phyloP scores from a whole-genome alignment of 2,329 filamentous ascomycete genomes.

The Fusarium verrucosum region DNA sequence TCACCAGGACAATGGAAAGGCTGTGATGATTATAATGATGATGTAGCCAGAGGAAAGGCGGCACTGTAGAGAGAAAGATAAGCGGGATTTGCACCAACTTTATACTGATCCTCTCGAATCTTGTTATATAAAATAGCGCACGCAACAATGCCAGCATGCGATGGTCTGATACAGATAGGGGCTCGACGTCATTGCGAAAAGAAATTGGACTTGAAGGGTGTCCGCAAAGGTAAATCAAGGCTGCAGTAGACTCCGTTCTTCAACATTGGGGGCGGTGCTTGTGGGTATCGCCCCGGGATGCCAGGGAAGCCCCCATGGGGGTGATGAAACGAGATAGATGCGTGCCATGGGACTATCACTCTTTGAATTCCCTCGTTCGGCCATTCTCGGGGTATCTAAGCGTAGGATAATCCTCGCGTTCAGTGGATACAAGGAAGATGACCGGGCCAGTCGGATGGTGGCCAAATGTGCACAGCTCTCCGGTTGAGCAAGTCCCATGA shows the following conservation, averaged over 20 bases:
- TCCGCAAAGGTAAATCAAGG: constrained; percentile 29
- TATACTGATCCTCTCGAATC: constrained; percentile 10
- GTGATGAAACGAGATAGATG: constrained; percentile 5
- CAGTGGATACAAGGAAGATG: background rate
- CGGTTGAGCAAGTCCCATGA: background rate
- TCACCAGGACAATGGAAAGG: background rate
- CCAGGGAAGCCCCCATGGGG: constrained; percentile 32
- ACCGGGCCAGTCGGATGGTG: constrained; percentile 25
- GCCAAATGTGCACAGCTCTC: constrained; percentile 2
- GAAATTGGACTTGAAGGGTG: background rate
- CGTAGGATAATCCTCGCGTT: too few species aligned
- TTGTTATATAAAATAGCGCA: constrained; percentile 12
- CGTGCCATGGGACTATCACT: background rate
- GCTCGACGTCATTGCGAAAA: constrained; percentile 18
- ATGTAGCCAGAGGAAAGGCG: background rate
- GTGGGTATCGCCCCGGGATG: background rate
- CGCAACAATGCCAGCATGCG: background rate
- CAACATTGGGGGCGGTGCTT: background rate
- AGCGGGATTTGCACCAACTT: background rate
- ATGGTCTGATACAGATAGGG: constrained; percentile 19
- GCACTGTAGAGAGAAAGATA: background rate
- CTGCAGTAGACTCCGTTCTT: constrained; percentile 5
- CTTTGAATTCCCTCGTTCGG: constrained; percentile 2
- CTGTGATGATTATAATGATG: background rate
- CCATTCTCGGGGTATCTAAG: background rate